phyloP scores from a whole-genome alignment of 495 filamentous ascomycete species.

The Penicillium waksmanii region DNA sequence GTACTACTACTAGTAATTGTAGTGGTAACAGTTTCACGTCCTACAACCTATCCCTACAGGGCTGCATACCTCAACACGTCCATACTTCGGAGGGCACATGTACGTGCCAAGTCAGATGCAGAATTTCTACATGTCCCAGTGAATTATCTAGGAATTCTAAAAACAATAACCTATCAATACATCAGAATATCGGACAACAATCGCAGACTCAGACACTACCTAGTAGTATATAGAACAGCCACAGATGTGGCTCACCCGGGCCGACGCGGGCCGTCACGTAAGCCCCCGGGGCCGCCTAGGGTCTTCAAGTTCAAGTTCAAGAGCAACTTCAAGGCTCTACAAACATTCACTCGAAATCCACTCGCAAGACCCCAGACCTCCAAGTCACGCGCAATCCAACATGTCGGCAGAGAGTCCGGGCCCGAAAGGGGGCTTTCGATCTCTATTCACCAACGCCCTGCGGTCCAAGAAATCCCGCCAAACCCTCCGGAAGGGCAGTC shows the following conservation, averaged over 20 bases:
- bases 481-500: constrained; percentile 46
- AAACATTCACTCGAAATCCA: background rate
- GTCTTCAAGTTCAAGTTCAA: background rate
- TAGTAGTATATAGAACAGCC: background rate
- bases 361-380: too few relatives aligned
- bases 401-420: constrained; percentile 46
- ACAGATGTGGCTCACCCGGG: constrained; percentile 10
- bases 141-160: too few relatives aligned
- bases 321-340: constrained; percentile 1
- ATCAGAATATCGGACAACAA: too few relatives aligned
- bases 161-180: too few relatives aligned
- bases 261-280: constrained; percentile 15
- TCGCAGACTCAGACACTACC: too few relatives aligned
- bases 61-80: too few relatives aligned
- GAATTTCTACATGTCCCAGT: too few relatives aligned
- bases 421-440: constrained; percentile 37
- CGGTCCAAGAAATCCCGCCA: constrained; percentile 52
- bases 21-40: too few relatives aligned
- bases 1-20: too few relatives aligned
- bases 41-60: too few relatives aligned
- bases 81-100: too few relatives aligned
- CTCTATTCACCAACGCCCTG: constrained; percentile 41
- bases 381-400: constrained; percentile 1
- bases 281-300: background rate
- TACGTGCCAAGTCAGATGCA: too few relatives aligned